These are phyloP conservation scores for Solanum gandarillasii DNA, from an alignment of 257 asterid genomes.

Conservation along the genomic window DNA sequence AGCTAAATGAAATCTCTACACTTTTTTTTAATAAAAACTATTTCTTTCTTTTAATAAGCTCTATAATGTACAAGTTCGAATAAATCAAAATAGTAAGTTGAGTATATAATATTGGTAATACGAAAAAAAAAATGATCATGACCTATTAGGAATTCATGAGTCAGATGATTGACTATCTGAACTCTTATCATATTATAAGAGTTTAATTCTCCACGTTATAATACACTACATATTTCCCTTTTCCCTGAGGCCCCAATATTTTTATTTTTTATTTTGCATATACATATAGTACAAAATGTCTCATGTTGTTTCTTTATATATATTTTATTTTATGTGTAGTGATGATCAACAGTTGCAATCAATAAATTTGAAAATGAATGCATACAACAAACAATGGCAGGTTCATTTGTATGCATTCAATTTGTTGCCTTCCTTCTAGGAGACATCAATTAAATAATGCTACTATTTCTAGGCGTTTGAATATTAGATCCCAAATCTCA, in stretches of 20 bases:
- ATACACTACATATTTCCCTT: neutral
- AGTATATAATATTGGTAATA: neutral
- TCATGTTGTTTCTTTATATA: neutral
- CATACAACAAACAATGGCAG: neutral
- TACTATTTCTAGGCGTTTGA: neutral
- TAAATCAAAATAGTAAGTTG: neutral
- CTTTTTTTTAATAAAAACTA: neutral
- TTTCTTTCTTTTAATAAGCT: neutral
- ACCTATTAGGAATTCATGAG: neutral
- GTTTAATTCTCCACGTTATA: neutral
- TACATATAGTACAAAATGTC: neutral
- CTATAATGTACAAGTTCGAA: neutral
- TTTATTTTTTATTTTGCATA: neutral
- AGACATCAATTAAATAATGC: neutral
- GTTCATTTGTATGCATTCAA: neutral
- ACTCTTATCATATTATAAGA: no score
- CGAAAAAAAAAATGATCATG: no score
- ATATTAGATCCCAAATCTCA: neutral
- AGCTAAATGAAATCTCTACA: neutral
- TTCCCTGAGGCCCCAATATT: neutral
- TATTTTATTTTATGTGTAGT: neutral
- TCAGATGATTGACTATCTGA: no score
- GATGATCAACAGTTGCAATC: neutral
- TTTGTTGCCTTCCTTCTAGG: neutral
- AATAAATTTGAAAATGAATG: neutral